These are phyloP conservation scores for Sugiyamaella sp. DNA, from an alignment of 1,139 yeast genomes.

Conservation along the genomic window DNA sequence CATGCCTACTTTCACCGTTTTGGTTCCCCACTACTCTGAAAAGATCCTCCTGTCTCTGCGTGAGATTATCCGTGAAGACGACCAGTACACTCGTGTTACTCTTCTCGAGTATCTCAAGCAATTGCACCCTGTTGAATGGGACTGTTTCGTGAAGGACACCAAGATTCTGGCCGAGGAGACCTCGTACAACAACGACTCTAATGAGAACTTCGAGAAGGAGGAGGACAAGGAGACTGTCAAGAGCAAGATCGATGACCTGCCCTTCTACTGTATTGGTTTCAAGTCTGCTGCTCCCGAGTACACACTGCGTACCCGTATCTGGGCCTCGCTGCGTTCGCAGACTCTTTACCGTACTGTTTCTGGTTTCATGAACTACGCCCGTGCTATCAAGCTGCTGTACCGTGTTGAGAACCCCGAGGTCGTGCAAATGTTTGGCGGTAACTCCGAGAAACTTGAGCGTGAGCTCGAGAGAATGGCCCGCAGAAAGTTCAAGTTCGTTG, in stretches of 20 bases:
- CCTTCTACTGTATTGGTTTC: conserved; percentile 98
- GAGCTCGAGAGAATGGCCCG: conserved; percentile 99
- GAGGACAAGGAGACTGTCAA: conserved; percentile 62
- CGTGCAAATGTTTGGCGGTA: conserved; percentile 97
- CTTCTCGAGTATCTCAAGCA: conserved; percentile 95
- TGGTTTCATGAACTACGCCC: conserved; percentile 98
- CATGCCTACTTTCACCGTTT: conserved; percentile 98
- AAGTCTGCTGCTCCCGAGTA: conserved; percentile 99
- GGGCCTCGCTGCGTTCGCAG: conserved; percentile 99
- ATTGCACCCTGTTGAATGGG: conserved; percentile 99
- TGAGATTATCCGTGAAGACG: conserved; percentile 98
- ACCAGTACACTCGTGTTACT: conserved; percentile 96
- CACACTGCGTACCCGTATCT: conserved; percentile 95
- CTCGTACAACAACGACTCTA: conserved; percentile 34
- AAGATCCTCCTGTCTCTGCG: conserved; percentile 92
- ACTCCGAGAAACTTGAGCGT: conserved; percentile 91
- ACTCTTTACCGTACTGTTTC: conserved; percentile 98
- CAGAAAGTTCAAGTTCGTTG: conserved; percentile 95
- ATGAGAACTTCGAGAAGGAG: conserved; percentile 55
- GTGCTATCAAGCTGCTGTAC: conserved; percentile 95
- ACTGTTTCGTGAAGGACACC: conserved; percentile 97
- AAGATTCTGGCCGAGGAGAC: conserved; percentile 95
- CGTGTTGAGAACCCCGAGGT: conserved; percentile 99
- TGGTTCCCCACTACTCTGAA: conserved; percentile 98
- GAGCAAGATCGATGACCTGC: conserved; percentile 93